Evolutionary conservation across 148 eudicot species (phyloP).

Genomic region (Vaccinium myrtillus): DNA sequence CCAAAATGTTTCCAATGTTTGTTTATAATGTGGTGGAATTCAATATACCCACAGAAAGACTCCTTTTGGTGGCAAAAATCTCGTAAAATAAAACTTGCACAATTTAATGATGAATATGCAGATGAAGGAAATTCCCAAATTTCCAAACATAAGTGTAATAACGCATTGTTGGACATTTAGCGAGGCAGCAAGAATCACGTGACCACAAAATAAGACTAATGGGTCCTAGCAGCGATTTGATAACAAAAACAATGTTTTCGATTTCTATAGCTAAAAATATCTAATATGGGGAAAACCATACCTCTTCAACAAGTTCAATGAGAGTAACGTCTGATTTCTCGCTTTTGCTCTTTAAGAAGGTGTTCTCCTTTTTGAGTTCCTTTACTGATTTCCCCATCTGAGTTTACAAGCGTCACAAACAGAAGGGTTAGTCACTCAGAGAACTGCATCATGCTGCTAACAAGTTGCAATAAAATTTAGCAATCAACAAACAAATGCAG

Average conservation of each 20-base stretch:
- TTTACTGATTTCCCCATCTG: constrained; percentile 87
- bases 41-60: not conserved
- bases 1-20: not conserved
- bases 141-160: not conserved
- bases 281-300: constrained; percentile 22
- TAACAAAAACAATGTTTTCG: not conserved
- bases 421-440: constrained; percentile 11
- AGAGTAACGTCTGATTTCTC: constrained; percentile 81
- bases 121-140: not conserved
- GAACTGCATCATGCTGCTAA: constrained; percentile 14
- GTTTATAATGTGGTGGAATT: not conserved
- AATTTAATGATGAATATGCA: not conserved
- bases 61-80: not conserved
- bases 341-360: constrained; percentile 83
- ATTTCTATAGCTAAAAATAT: not conserved
- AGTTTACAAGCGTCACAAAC: constrained; percentile 26
- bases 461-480: not conserved
- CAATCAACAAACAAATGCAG: not conserved
- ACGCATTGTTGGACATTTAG: constrained; percentile 8
- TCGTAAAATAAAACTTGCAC: not conserved
- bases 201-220: not conserved
- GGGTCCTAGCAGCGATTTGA: not conserved
- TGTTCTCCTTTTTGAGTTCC: constrained; percentile 86
- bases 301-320: constrained; percentile 91
- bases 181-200: not conserved